Percentiles rank a stretch among this genome's conserved stretches.
Evolutionary conservation across 2,329 filamentous ascomycete species (phyloP).

Genomic region (Fragosphaeria purpurea): DNA sequence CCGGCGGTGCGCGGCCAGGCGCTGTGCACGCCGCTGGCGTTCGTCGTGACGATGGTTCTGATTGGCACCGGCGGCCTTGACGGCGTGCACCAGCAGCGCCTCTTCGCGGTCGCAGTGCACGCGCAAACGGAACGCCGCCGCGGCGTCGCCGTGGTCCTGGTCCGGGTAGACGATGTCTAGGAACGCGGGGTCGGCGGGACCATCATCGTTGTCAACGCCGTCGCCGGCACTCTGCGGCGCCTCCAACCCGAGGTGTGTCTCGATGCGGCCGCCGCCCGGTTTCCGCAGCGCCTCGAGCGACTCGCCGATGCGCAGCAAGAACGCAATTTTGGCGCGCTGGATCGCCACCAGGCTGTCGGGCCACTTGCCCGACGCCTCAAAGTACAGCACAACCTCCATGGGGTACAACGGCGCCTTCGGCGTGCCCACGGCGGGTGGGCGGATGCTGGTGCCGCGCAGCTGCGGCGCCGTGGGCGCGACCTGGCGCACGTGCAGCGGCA

Average conservation of each 20-base stretch:
- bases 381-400: slow-evolving; percentile 75
- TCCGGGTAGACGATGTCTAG: slow-evolving; percentile 72
- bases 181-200: slow-evolving; percentile 67
- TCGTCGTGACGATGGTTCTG: slow-evolving; percentile 47
- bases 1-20: slow-evolving; percentile 61
- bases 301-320: slow-evolving; percentile 66
- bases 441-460: slow-evolving; percentile 62
- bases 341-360: slow-evolving; percentile 86
- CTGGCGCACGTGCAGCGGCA: slow-evolving; percentile 80
- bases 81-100: slow-evolving; percentile 64
- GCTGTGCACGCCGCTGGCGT: slow-evolving; percentile 59
- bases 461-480: slow-evolving; percentile 62
- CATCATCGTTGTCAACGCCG: slow-evolving; percentile 56
- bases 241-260: slow-evolving; percentile 69
- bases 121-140: slow-evolving; percentile 69
- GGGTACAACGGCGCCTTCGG: slow-evolving; percentile 39
- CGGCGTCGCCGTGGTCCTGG: slow-evolving; percentile 13
- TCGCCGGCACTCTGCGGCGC: slow-evolving; percentile 48
- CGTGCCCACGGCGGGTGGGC: slow-evolving; percentile 37
- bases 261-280: slow-evolving; percentile 36
- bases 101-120: slow-evolving; percentile 86
- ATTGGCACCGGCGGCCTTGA: slow-evolving; percentile 20
- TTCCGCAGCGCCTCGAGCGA: slow-evolving; percentile 52
- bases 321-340: slow-evolving; percentile 87
- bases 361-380: slow-evolving; percentile 89